These are phyloP conservation scores for Phytophthora agathidicida DNA, from an alignment of 352 stramenopile species.

Conservation along the genomic window DNA sequence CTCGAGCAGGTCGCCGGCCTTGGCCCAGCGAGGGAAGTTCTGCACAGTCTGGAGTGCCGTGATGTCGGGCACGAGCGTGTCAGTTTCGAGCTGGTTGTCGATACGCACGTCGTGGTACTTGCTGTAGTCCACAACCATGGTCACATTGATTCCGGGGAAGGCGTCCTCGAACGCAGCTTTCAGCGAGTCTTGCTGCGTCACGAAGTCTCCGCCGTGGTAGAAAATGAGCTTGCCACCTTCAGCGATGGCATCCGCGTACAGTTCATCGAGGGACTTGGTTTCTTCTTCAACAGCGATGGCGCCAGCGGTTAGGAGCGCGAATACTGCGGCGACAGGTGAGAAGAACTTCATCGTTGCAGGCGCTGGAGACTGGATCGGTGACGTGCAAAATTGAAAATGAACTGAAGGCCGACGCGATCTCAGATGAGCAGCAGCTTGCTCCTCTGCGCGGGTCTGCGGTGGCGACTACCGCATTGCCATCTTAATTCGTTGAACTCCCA, in stretches of 20 bases:
- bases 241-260: constrained; percentile 48
- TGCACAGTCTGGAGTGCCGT: constrained; percentile 52
- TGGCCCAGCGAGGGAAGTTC: constrained; percentile 48
- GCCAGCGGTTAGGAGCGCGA: constrained; percentile 1
- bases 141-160: constrained; percentile 62
- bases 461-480: too few species aligned
- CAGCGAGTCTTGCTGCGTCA: constrained; percentile 30
- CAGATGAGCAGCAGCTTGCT: too few species aligned
- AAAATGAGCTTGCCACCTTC: constrained; percentile 56
- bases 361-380: too few species aligned
- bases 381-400: constrained; percentile 2
- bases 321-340: not conserved
- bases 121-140: constrained; percentile 51
- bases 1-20: constrained; percentile 38
- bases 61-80: constrained; percentile 47
- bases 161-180: constrained; percentile 23
- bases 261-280: constrained; percentile 46
- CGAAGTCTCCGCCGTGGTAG: constrained; percentile 45
- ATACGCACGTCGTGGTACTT: constrained; percentile 60
- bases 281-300: constrained; percentile 34
- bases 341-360: constrained; percentile 23
- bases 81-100: constrained; percentile 59
- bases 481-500: too few species aligned
- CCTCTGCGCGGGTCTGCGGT: too few species aligned
- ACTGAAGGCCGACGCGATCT: too few species aligned